Percentiles rank a stretch among this genome's conserved stretches.
Conservation (phyloP, 78 protist genomes). For the Salpingoeca rosetta region DNA sequence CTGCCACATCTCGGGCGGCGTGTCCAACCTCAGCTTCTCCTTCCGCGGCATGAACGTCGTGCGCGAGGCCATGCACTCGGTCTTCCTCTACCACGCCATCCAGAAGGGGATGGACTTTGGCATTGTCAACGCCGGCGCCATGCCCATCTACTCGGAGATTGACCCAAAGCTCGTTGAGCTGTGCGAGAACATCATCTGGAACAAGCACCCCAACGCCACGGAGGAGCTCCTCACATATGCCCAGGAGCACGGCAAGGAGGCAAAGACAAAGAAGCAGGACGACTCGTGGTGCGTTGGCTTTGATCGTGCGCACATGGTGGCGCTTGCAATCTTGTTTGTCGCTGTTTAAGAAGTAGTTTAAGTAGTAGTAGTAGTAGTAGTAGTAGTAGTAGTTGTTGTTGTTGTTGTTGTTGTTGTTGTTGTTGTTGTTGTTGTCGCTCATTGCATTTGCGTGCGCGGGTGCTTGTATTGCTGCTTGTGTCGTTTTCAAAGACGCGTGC, state of each 20-base stretch:
- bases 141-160: conserved; percentile 87
- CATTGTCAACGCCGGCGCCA: conserved; percentile 93
- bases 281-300: neutral
- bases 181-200: conserved; percentile 58
- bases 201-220: conserved; percentile 31
- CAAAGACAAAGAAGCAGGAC: neutral
- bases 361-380: no score
- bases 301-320: no score
- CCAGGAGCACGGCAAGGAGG: neutral
- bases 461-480: neutral
- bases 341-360: no score
- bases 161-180: conserved; percentile 41
- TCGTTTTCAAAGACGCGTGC: no score
- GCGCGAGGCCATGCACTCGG: conserved; percentile 93
- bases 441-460: no score
- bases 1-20: conserved; percentile 80
- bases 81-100: conserved; percentile 60
- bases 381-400: no score
- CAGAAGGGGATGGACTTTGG: conserved; percentile 91
- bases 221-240: conserved; percentile 43
- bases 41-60: conserved; percentile 86
- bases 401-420: no score
- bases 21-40: conserved; percentile 96
- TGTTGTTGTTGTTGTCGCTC: no score
- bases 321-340: no score